These are phyloP conservation scores for Xylariaceae sp. DNA, from an alignment of 2,329 filamentous ascomycete genomes.

Conservation along the genomic window DNA sequence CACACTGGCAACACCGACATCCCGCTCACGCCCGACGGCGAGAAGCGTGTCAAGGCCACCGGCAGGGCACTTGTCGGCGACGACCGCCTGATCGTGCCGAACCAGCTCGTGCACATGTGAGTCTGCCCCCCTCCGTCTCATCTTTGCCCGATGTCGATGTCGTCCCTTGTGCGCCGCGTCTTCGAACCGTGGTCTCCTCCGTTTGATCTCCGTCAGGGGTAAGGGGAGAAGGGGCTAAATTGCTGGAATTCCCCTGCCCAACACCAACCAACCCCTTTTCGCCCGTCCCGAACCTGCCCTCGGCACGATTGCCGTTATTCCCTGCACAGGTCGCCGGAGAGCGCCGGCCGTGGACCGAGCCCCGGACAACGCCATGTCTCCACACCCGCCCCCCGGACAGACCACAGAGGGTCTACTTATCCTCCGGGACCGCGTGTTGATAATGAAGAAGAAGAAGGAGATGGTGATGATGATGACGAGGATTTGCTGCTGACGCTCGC, in stretches of 20 bases:
- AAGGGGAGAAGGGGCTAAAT: background rate
- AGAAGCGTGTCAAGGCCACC: constrained; percentile 67
- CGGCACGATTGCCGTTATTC: too few relatives aligned
- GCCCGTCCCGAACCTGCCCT: too few relatives aligned
- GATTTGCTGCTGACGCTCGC: too few relatives aligned
- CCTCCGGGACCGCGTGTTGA: too few relatives aligned
- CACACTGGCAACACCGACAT: constrained; percentile 87
- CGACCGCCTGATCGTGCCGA: constrained; percentile 77
- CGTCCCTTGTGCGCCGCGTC: background rate
- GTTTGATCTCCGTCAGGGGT: background rate
- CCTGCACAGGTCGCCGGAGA: too few relatives aligned
- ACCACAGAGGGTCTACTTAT: background rate
- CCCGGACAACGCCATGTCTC: too few relatives aligned
- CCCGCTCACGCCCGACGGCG: constrained; percentile 72
- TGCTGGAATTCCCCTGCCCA: too few relatives aligned
- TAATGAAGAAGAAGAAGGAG: too few relatives aligned
- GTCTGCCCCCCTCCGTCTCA: constrained; percentile 19
- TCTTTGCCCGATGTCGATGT: background rate
- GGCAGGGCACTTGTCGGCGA: constrained; percentile 76
- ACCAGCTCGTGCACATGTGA: constrained; percentile 75
- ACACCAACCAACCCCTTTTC: too few relatives aligned
- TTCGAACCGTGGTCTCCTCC: constrained; percentile 2
- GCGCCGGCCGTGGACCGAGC: too few relatives aligned
- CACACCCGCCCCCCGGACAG: background rate
- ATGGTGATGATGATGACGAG: too few relatives aligned